A percentile compares a stretch with the other conserved stretches of the same genome.
Conservation (phyloP, 2,329 filamentous ascomycete species). For the Beauveria bassiana region DNA sequence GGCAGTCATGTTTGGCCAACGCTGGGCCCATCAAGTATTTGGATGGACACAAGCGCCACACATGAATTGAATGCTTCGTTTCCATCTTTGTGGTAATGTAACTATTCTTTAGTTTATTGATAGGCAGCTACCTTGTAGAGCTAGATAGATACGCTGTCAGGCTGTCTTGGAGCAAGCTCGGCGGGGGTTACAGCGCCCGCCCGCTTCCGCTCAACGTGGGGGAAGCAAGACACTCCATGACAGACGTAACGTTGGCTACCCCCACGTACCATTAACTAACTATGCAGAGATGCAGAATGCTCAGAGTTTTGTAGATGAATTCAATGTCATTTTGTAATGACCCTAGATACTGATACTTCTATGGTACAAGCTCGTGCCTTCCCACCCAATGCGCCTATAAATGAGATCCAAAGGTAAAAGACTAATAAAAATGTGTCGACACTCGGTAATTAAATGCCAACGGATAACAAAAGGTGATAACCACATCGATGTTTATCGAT, state of each 20-base stretch:
- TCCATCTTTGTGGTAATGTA: too few relatives aligned
- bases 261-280: background rate
- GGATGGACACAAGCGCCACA: background rate
- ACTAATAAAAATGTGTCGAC: background rate
- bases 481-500: background rate
- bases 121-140: too few relatives aligned
- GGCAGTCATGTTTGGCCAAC: background rate
- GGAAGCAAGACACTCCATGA: background rate
- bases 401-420: background rate
- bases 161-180: background rate
- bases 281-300: too few relatives aligned
- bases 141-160: too few relatives aligned
- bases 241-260: conserved; percentile 5
- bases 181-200: background rate
- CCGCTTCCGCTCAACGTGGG: conserved; percentile 4
- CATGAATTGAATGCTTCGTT: too few relatives aligned
- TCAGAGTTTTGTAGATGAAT: background rate
- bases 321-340: background rate
- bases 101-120: too few relatives aligned
- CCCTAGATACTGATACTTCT: background rate
- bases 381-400: conserved; percentile 2
- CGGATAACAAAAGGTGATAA: background rate
- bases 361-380: background rate
- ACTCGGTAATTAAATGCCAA: background rate
- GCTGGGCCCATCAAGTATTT: background rate